A percentile compares a stretch with the other conserved stretches of the same genome.
phyloP scores from a whole-genome alignment of 371 early-diverging fungal species.

The Mortierella sp. region DNA sequence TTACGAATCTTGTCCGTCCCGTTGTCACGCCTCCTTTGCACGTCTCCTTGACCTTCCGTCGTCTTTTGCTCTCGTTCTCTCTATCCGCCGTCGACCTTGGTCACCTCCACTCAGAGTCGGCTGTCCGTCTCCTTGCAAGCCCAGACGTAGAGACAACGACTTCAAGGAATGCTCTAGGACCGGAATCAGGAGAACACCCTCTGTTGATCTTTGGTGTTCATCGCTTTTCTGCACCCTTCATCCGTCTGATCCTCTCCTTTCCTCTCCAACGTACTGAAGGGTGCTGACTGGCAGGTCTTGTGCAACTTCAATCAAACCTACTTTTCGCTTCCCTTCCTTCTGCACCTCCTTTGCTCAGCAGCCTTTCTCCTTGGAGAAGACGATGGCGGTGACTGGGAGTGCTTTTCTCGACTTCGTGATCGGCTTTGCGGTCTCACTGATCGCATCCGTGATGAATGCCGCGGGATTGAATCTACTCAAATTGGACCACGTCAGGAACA shows the following conservation, averaged over 20 bases:
- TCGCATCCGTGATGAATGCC: conserved; percentile 76
- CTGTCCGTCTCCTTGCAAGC: not conserved
- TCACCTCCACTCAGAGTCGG: not conserved
- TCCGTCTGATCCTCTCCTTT: not conserved
- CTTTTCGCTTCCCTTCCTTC: not conserved
- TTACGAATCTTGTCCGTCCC: no score
- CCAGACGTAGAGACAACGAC: not conserved
- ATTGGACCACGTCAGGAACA: conserved; percentile 74
- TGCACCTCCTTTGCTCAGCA: not conserved
- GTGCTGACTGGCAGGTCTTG: no score
- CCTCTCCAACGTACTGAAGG: not conserved
- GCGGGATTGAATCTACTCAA: conserved; percentile 74
- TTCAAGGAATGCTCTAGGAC: not conserved
- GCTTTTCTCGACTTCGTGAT: conserved; percentile 62
- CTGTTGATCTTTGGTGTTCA: not conserved
- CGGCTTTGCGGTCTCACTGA: conserved; percentile 72
- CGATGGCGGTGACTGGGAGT: conserved; percentile 38
- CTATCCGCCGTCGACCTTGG: not conserved
- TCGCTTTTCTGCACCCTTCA: not conserved
- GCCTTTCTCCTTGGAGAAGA: no score
- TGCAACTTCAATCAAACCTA: not conserved
- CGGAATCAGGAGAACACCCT: not conserved
- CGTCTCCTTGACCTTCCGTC: no score
- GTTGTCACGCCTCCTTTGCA: no score
- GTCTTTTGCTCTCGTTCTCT: no score